A percentile compares a stretch with the other conserved stretches of the same genome.
These are phyloP conservation scores for Pyronema omphalodes DNA, from an alignment of 495 filamentous ascomycete species.

Conservation along the genomic window DNA sequence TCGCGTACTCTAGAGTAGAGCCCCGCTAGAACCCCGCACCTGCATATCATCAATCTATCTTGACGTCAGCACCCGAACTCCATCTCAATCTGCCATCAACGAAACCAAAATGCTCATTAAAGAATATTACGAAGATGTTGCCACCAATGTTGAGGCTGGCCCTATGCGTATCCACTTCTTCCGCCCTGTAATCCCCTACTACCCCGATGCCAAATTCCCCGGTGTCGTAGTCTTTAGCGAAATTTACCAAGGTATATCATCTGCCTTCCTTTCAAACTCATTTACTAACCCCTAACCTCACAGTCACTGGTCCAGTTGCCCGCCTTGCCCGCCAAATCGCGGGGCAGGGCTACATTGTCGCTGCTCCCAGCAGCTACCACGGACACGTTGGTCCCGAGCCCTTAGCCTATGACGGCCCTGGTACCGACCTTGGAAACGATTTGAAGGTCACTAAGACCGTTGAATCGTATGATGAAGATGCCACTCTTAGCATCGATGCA, in stretches of 20 bases:
- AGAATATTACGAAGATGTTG: constrained; percentile 48
- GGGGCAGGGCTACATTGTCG: constrained; percentile 84
- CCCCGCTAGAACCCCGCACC: too few species aligned
- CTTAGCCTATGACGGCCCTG: constrained; percentile 68
- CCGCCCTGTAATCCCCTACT: constrained; percentile 66
- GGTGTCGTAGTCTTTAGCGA: constrained; percentile 85
- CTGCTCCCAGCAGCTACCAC: constrained; percentile 78
- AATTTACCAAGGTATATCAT: constrained; percentile 70
- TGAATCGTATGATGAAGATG: constrained; percentile 77
- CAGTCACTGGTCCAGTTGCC: constrained; percentile 81
- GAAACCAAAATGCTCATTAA: constrained; percentile 42
- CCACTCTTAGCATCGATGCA: constrained; percentile 49
- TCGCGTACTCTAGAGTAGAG: too few species aligned
- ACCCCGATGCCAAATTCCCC: constrained; percentile 74
- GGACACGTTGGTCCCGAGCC: constrained; percentile 79
- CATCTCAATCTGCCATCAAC: background rate
- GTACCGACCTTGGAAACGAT: constrained; percentile 72
- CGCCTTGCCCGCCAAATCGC: constrained; percentile 87
- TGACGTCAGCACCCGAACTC: too few species aligned
- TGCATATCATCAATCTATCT: too few species aligned
- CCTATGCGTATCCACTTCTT: constrained; percentile 53
- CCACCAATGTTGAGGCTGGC: constrained; percentile 39
- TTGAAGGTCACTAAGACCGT: constrained; percentile 76
- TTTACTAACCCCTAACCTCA: constrained; percentile 3
- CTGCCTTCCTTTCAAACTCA: constrained; percentile 1